Conservation (phyloP, 1,139 yeast species). For the Magnusiomyces suaveolens region DNA sequence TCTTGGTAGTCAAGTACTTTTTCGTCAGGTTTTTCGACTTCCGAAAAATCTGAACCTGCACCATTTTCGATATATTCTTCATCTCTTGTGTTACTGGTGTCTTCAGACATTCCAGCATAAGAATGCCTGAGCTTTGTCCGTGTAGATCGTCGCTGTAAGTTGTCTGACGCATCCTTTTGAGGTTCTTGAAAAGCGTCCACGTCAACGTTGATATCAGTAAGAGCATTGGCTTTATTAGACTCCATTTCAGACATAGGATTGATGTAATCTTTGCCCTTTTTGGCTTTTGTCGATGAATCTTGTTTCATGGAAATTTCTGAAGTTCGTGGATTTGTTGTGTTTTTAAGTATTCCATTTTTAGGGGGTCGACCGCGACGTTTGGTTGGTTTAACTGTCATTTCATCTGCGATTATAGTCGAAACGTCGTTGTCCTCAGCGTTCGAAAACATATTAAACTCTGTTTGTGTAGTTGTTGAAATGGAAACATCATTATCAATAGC, state of each 20-base stretch:
- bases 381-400: not conserved
- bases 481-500: not conserved
- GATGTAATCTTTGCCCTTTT: not conserved
- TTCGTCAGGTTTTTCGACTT: slow-evolving; percentile 7
- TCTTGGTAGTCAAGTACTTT: slow-evolving; percentile 13
- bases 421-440: no score
- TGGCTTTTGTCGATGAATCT: not conserved
- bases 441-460: no score
- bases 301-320: not conserved
- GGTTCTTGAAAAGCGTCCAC: no score
- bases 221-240: no score
- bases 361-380: not conserved
- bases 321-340: not conserved
- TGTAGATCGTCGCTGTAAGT: not conserved
- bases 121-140: not conserved
- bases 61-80: slow-evolving; percentile 20
- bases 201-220: no score
- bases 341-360: not conserved
- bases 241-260: no score
- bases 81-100: slow-evolving; percentile 11
- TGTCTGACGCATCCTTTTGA: no score
- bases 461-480: not conserved
- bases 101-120: not conserved
- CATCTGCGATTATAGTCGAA: no score
- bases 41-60: slow-evolving; percentile 2